Conservation (phyloP, 75 land plant species). For the Selaginella tamariscina region DNA sequence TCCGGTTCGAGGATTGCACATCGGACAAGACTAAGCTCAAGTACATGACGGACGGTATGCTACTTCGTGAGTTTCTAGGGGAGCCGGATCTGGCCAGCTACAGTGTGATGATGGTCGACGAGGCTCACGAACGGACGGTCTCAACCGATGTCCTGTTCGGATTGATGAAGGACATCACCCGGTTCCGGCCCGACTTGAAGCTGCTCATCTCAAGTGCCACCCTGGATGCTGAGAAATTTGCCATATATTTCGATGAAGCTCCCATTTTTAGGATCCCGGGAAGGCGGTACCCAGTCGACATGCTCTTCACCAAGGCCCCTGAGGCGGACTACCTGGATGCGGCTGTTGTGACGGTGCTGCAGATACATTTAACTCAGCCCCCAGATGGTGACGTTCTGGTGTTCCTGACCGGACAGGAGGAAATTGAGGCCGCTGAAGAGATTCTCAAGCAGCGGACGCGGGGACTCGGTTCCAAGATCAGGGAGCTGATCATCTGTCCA, state of each 20-base stretch:
- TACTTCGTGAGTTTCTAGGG: conserved; percentile 39
- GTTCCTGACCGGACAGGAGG: conserved; percentile 7
- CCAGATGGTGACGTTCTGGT: conserved; percentile 1
- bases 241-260: conserved; percentile 31
- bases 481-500: conserved; percentile 19
- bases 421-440: conserved; percentile 4
- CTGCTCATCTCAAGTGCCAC: conserved; percentile 10
- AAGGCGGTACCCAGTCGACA: conserved; percentile 55
- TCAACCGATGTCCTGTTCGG: conserved; percentile 17
- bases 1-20: conserved; percentile 12
- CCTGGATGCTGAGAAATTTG: conserved; percentile 11
- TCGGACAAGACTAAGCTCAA: conserved; percentile 23
- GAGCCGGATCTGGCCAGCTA: conserved; percentile 4
- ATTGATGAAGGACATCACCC: conserved; percentile 12
- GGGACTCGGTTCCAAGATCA: neutral
- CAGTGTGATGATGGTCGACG: conserved; percentile 9
- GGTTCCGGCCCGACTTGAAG: conserved; percentile 18
- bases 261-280: conserved; percentile 39
- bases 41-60: conserved; percentile 59
- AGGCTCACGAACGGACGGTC: conserved; percentile 78
- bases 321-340: conserved; percentile 9
- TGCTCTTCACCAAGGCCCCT: conserved; percentile 11
- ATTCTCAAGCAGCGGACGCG: neutral
- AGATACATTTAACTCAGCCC: conserved; percentile 5
- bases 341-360: conserved; percentile 7